Evolutionary conservation across 1,139 yeast genomes (phyloP).

Genomic region (Yamadazyma kanchanaburiensis): DNA sequence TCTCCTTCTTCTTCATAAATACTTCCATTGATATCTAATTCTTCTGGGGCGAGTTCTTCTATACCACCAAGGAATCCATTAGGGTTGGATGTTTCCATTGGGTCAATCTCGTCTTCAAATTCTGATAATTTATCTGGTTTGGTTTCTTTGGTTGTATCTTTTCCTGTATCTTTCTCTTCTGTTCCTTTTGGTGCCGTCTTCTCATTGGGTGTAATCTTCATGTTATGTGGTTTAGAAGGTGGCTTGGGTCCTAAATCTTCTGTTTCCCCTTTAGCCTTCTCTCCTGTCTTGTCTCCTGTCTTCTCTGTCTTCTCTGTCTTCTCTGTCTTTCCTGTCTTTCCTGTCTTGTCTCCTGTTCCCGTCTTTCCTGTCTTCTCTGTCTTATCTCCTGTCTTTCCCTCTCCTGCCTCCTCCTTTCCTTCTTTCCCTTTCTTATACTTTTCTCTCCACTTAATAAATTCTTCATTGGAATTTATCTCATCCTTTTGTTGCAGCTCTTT

Average conservation of each 20-base stretch:
- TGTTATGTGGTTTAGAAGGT: constrained; percentile 3
- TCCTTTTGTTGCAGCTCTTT: background rate
- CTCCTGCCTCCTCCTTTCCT: no score
- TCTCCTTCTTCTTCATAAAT: constrained; percentile 14
- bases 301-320: background rate
- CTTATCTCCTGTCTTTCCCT: constrained; percentile 2
- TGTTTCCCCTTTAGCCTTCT: background rate
- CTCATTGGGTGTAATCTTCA: background rate
- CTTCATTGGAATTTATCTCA: constrained; percentile 2
- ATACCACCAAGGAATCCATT: constrained; percentile 23
- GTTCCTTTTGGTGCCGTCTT: background rate
- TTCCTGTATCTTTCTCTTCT: background rate
- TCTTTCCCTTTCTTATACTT: constrained; percentile 1
- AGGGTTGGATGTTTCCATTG: constrained; percentile 12
- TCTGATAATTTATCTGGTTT: background rate
- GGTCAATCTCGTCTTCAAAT: constrained; percentile 6
- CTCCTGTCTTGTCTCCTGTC: background rate
- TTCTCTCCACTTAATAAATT: constrained; percentile 9
- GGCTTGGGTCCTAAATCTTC: constrained; percentile 2
- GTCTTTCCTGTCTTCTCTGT: background rate
- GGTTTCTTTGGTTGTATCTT: background rate
- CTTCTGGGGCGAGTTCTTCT: constrained; percentile 16
- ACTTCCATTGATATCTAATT: constrained; percentile 13
- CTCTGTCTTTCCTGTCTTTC: background rate
- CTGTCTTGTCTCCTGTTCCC: background rate